Evolutionary conservation across 768 basidiomycete species (phyloP), one percentile per base, ranked within the genome.

Genomic region (Hypsizygus marmoreus): DNA sequence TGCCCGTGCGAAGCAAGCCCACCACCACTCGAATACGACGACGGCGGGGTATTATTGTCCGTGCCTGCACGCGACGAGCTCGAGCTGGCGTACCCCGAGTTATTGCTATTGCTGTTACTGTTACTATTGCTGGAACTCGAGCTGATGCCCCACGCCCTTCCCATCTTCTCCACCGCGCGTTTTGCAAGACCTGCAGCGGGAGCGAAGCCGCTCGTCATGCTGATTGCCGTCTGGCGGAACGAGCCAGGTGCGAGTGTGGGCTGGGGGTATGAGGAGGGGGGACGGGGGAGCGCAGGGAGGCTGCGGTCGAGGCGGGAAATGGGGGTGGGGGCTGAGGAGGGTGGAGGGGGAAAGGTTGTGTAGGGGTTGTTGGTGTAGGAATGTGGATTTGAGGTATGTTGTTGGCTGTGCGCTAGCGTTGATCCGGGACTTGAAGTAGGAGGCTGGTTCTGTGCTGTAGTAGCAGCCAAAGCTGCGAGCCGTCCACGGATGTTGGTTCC

Each of bases 101-200:
- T 42, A 13, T 45, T 25, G 28, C 37, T 40, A 7, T 22, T 40
- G 25, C 30, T 45, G 35, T 50, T 48, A 17, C 39, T 44, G 19
- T 46, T 44, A 8, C 71, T 68, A 34, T 64, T 65, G 49, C 68
- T 68, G 16, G 72, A 66, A 40, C 66, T 71, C 22, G 71, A 73
- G 32, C 65, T 67, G 31, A 66, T 59, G 45, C 68, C 81, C 77
- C 76, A 83, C 16, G 78, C 82, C 30, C 80, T 76, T 29, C 83
- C 82, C 72, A 90, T 80, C 63, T 81, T 85, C 67, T 89, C 88
- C 3, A 87, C 86, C 3, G 89, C 87, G 45, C 84, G 77, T 58
- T 82, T 84, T 8, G 87, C 88, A 7, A 88, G 73, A 7, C 86
- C 87, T 13, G 86, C 85, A 16, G 83, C 84, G 20, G 86, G 85